Percentiles rank a stretch among this genome's conserved stretches.
Conservation (phyloP, 208 protist species). For the Trypanosoma melophagium region DNA sequence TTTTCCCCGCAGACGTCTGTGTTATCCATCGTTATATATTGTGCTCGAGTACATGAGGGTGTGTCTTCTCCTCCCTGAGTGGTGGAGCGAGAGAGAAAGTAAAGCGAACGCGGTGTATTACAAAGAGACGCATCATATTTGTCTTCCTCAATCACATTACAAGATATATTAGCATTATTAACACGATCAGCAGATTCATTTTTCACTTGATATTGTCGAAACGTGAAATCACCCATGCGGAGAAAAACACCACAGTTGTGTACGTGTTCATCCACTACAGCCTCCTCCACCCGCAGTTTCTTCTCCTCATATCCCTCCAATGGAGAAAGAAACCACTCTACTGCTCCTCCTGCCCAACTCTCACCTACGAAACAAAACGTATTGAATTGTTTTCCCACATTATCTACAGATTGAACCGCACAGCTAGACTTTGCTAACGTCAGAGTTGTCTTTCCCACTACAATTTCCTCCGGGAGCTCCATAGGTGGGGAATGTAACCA, state of each 20-base stretch:
- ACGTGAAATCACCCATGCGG: conserved; percentile 45
- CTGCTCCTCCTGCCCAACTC: conserved; percentile 15
- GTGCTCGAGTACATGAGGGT: background rate
- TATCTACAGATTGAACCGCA: background rate
- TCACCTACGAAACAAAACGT: conserved; percentile 67
- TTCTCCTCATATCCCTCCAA: conserved; percentile 63
- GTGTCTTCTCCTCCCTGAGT: background rate
- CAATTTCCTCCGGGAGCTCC: conserved; percentile 13
- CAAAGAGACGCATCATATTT: background rate
- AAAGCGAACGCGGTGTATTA: background rate
- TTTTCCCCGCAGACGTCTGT: background rate
- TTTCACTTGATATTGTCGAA: conserved; percentile 48
- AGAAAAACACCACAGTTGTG: conserved; percentile 40
- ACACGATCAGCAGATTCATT: background rate
- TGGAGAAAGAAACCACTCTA: conserved; percentile 70
- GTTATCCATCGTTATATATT: background rate
- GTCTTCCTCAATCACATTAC: background rate
- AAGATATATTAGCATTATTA: background rate
- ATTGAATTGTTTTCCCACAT: conserved; percentile 20
- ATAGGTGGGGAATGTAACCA: background rate
- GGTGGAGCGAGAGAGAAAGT: conserved; percentile 1
- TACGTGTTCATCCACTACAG: conserved; percentile 41
- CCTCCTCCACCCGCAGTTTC: conserved; percentile 68
- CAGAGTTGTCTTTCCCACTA: background rate
- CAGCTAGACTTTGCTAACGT: conserved; percentile 3